These are phyloP conservation scores for Westerdykella sp. DNA, from an alignment of 2,329 filamentous ascomycete genomes.

Conservation along the genomic window DNA sequence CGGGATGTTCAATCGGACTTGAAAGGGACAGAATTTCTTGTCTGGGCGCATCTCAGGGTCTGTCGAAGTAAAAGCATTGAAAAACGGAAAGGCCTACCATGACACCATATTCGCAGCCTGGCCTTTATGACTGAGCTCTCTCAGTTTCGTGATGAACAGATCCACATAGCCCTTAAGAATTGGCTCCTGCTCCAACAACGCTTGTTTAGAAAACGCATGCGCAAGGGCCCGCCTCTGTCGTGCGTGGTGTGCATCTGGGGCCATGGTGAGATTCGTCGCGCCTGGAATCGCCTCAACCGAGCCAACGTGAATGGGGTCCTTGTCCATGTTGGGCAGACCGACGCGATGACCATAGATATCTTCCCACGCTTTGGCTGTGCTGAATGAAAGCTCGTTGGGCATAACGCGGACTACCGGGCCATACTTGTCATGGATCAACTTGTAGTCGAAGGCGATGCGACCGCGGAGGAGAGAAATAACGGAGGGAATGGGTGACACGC, in stretches of 20 bases:
- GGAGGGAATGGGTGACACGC: slow-evolving; percentile 23
- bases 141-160: slow-evolving; percentile 36
- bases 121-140: slow-evolving; percentile 27
- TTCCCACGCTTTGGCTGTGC: slow-evolving; percentile 28
- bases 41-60: too few species aligned
- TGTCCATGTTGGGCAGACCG: slow-evolving; percentile 29
- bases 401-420: slow-evolving; percentile 32
- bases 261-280: slow-evolving; percentile 33
- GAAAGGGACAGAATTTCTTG: too few species aligned
- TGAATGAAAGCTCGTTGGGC: slow-evolving; percentile 31
- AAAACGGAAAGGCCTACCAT: slow-evolving; percentile 9
- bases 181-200: slow-evolving; percentile 36
- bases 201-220: slow-evolving; percentile 39
- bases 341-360: slow-evolving; percentile 32
- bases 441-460: slow-evolving; percentile 28
- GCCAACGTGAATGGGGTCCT: slow-evolving; percentile 32
- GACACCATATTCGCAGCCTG: slow-evolving; percentile 28
- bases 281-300: slow-evolving; percentile 32
- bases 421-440: slow-evolving; percentile 26
- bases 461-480: slow-evolving; percentile 22
- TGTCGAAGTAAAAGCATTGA: neutral
- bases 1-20: too few species aligned
- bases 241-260: slow-evolving; percentile 36
- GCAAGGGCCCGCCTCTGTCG: slow-evolving; percentile 36
- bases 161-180: slow-evolving; percentile 38